Evolutionary conservation across 140 eudicot species (phyloP), one percentile per base, ranked within the genome.

Genomic region (Erigeron philadelphicus): DNA sequence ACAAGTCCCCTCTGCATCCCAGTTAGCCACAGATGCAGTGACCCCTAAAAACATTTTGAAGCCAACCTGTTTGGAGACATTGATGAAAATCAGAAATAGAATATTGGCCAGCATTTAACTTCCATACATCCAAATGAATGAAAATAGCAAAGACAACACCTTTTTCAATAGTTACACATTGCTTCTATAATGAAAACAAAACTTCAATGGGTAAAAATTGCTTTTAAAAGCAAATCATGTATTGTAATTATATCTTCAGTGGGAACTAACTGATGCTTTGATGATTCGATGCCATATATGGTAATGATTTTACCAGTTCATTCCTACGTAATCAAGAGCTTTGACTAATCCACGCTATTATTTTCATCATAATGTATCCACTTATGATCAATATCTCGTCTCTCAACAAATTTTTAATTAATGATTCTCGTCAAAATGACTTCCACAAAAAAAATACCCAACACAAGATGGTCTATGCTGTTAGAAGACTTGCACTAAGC

Each of bases 1-100:
- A 55, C 84, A 83, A 55, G 99, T 94, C 72, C 99, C 99, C 66
- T 89, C 97, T 7, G 87, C 21, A 68, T 94, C 95, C 99, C 97
- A 94, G 66, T 89, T 89, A 60, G 89, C 76, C 66, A 94, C 97
- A 23, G 95, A 81, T 68, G 99, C 97, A 41, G 95, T 85, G 64
- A 94, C 95, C 54, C 97, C 99, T 68, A 89, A 67, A 78, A 94
- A 89, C 99, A 94, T 90, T 78, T 90, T 90, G 75, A 87, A 84
- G 4, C 95, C 96, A 69, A 91, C 97, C 97, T 88, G 85, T 72
- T 69, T 48, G 40, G 35, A 18, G 11, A n/a, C 68, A 52, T 21
- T 7, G 8, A 61, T 53, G 47, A 49, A 66, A 17, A 68, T 7
- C 55, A 71, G 4, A 43, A 31, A 58, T 16, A 6, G 40, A 43